These are phyloP conservation scores for Xylariaceae sp. DNA, from an alignment of 2,329 filamentous ascomycete species.

Conservation along the genomic window DNA sequence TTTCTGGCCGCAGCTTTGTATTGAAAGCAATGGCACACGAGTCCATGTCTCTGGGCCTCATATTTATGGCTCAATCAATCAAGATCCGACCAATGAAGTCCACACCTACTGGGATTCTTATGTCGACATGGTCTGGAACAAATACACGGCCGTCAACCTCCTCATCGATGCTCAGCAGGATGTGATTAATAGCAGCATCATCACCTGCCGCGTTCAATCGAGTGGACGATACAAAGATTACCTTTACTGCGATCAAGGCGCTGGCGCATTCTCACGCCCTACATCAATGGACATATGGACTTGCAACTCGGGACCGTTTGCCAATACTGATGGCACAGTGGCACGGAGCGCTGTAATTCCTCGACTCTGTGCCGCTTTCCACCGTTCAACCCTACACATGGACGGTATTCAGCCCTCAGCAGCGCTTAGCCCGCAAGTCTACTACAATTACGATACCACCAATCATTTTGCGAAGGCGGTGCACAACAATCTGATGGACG, in stretches of 20 bases:
- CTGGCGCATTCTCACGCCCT: slow-evolving; percentile 38
- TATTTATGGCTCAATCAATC: slow-evolving; percentile 28
- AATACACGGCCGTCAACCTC: slow-evolving; percentile 34
- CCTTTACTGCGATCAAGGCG: slow-evolving; percentile 37
- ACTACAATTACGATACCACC: slow-evolving; percentile 40
- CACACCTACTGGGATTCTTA: slow-evolving; percentile 40
- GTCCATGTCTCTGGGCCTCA: slow-evolving; percentile 42
- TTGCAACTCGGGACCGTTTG: slow-evolving; percentile 44
- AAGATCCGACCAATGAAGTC: slow-evolving; percentile 15
- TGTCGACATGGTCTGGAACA: slow-evolving; percentile 39
- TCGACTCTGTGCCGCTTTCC: slow-evolving; percentile 45
- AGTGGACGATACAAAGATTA: slow-evolving; percentile 25
- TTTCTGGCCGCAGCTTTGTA: slow-evolving; percentile 40
- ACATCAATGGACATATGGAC: slow-evolving; percentile 42
- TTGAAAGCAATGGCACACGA: slow-evolving; percentile 29
- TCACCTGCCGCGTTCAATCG: slow-evolving; percentile 31
- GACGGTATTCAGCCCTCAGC: slow-evolving; percentile 40
- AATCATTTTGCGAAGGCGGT: slow-evolving; percentile 56
- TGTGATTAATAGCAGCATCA: slow-evolving; percentile 9
- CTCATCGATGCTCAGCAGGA: slow-evolving; percentile 38
- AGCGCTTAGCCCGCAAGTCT: slow-evolving; percentile 25
- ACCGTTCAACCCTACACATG: slow-evolving; percentile 41
- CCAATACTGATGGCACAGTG: slow-evolving; percentile 22
- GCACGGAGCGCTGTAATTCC: slow-evolving; percentile 38
- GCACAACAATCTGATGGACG: slow-evolving; percentile 54